Percentiles rank a stretch among this genome's conserved stretches.
Conservation (phyloP, 2,329 filamentous ascomycete genomes). For the Pseudogymnoascus sp. region DNA sequence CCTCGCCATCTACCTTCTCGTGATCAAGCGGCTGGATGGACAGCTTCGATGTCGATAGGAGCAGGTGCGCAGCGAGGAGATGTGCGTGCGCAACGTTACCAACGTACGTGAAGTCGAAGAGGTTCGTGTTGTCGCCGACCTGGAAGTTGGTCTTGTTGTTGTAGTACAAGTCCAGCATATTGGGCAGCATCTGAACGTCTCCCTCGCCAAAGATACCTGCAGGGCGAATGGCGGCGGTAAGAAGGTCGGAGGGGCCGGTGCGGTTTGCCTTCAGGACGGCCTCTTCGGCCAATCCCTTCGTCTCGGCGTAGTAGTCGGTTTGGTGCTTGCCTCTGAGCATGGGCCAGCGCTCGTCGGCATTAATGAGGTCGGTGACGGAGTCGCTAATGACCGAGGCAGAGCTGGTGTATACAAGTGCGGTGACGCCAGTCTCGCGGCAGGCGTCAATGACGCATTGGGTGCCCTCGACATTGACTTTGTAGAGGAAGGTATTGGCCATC, state of each 20-base stretch:
- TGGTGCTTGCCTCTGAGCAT: constrained; percentile 63
- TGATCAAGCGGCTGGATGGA: constrained; percentile 55
- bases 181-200: constrained; percentile 67
- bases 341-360: constrained; percentile 78
- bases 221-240: constrained; percentile 75
- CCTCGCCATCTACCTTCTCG: constrained; percentile 73
- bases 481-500: constrained; percentile 52
- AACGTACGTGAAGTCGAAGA: constrained; percentile 66
- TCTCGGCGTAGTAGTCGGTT: constrained; percentile 79
- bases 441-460: constrained; percentile 71
- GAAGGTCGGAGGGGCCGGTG: constrained; percentile 46
- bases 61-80: constrained; percentile 62
- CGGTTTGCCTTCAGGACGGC: constrained; percentile 72
- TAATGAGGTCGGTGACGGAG: constrained; percentile 67
- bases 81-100: constrained; percentile 69
- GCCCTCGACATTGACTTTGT: constrained; percentile 80
- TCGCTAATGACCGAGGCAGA: constrained; percentile 82
- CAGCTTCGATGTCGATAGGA: constrained; percentile 30
- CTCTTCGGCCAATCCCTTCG: constrained; percentile 77
- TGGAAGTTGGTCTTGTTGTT: constrained; percentile 67
- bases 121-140: constrained; percentile 64
- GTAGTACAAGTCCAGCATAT: constrained; percentile 64
- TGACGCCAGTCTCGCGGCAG: constrained; percentile 61
- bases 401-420: constrained; percentile 83
- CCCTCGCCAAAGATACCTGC: constrained; percentile 88